Evolutionary conservation across 2,329 filamentous ascomycete species (phyloP).

Genomic region (Aspergillus glaucus): DNA sequence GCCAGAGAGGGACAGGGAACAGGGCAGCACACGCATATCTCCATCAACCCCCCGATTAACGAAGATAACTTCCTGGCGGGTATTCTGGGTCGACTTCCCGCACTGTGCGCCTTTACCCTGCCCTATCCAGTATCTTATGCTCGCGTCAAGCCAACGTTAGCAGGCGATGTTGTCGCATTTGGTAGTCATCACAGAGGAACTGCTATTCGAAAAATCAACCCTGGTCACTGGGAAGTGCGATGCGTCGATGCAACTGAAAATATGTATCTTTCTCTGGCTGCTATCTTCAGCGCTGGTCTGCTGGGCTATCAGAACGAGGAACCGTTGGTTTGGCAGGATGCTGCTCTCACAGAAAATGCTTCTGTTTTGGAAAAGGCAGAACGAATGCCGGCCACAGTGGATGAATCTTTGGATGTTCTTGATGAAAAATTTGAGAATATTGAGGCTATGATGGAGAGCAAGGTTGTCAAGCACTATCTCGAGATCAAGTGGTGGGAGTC

Average conservation of each 20-base stretch:
- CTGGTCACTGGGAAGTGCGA: slow-evolving; percentile 17
- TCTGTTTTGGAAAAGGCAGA: no score
- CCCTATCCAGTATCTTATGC: slow-evolving; percentile 9
- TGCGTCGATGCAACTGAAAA: slow-evolving; percentile 17
- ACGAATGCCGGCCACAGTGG: no score
- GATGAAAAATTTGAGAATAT: no score
- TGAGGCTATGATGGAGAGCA: no score
- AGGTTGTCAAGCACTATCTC: no score
- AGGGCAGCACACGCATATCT: slow-evolving; percentile 15
- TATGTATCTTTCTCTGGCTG: slow-evolving; percentile 15
- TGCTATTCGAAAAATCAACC: slow-evolving; percentile 13
- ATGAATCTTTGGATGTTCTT: no score
- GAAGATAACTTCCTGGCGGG: slow-evolving; percentile 10
- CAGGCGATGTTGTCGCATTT: slow-evolving; percentile 9
- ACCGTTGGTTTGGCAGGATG: not conserved
- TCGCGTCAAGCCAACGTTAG: slow-evolving; percentile 5
- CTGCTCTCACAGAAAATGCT: no score
- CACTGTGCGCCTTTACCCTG: slow-evolving; percentile 7
- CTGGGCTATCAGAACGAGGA: slow-evolving; percentile 8
- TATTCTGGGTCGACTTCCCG: slow-evolving; percentile 7
- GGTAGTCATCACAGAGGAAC: slow-evolving; percentile 8
- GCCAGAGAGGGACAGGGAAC: not conserved
- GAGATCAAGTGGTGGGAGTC: no score
- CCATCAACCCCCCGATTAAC: slow-evolving; percentile 4
- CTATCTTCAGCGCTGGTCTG: slow-evolving; percentile 11